These are phyloP conservation scores for Colletotrichum costaricense DNA, from an alignment of 2,329 filamentous ascomycete genomes.

Conservation along the genomic window DNA sequence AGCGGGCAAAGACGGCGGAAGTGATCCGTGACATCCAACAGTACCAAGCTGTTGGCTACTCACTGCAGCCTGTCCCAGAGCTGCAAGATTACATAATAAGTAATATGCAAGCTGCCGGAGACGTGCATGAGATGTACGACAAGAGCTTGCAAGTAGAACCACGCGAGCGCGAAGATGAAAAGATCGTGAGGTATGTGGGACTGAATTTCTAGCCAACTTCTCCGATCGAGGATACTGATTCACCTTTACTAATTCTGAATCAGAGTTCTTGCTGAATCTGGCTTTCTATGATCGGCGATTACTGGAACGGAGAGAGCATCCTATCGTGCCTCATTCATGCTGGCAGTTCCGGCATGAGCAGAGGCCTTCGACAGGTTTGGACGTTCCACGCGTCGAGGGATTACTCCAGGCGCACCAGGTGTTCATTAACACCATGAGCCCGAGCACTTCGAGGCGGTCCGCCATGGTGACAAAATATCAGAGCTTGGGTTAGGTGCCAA, in stretches of 20 bases:
- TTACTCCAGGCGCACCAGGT: not conserved
- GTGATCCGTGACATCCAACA: slow-evolving; percentile 99
- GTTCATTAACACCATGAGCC: not conserved
- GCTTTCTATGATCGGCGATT: slow-evolving; percentile 61
- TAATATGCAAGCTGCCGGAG: slow-evolving; percentile 94
- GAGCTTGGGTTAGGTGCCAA: not conserved
- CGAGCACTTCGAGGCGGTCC: not conserved
- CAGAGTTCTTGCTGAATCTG: slow-evolving; percentile 71
- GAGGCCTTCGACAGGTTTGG: not conserved
- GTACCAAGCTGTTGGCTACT: slow-evolving; percentile 98
- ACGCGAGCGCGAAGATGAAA: slow-evolving; percentile 96
- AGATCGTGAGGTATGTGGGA: slow-evolving; percentile 91
- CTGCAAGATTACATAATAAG: slow-evolving; percentile 96
- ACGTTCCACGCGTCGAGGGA: not conserved
- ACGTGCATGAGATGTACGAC: slow-evolving; percentile 99
- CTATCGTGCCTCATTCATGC: not conserved
- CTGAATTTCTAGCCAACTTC: slow-evolving; percentile 41
- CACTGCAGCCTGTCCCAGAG: slow-evolving; percentile 87
- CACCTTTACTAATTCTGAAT: slow-evolving; percentile 32
- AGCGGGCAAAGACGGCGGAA: slow-evolving; percentile 96
- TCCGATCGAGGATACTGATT: slow-evolving; percentile 38
- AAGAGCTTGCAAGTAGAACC: slow-evolving; percentile 94
- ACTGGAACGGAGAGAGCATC: slow-evolving; percentile 1
- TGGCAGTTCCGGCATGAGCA: not conserved
- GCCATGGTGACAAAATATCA: not conserved